A percentile compares a stretch with the other conserved stretches of the same genome.
Conservation (phyloP, 768 basidiomycete genomes). For the Pleurotus tuber-regium region DNA sequence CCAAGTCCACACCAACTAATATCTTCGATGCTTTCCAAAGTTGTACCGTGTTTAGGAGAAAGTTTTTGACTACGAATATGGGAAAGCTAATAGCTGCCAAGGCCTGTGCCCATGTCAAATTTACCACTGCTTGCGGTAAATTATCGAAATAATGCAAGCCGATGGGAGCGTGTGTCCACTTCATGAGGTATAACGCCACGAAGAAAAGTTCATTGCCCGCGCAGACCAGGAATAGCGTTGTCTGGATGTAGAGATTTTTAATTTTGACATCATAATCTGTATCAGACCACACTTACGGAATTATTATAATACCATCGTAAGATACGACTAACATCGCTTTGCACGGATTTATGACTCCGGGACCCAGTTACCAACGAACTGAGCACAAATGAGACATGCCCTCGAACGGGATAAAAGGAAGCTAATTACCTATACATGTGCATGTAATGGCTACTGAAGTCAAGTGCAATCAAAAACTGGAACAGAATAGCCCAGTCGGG, state of each 20-base stretch:
- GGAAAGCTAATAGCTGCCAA: conserved; percentile 63
- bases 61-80: conserved; percentile 78
- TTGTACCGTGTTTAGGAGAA: conserved; percentile 88
- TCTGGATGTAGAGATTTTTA: conserved; percentile 43
- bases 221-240: conserved; percentile 88
- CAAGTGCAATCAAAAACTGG: conserved; percentile 94
- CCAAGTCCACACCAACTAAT: conserved; percentile 89
- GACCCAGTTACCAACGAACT: conserved; percentile 96
- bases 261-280: conserved; percentile 3
- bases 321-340: conserved; percentile 89
- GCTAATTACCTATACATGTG: conserved; percentile 93
- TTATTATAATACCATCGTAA: conserved; percentile 94
- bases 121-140: conserved; percentile 22
- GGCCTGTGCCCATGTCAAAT: conserved; percentile 73
- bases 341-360: conserved; percentile 88
- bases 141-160: conserved; percentile 33
- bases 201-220: conserved; percentile 96
- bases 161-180: conserved; percentile 76
- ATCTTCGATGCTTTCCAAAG: conserved; percentile 98
- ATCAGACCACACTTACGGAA: conserved; percentile 53
- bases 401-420: neutral
- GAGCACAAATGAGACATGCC: conserved; percentile 13
- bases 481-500: conserved; percentile 82
- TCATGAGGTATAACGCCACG: conserved; percentile 91
- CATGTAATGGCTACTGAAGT: conserved; percentile 99